Percentiles rank a stretch among this genome's conserved stretches.
Evolutionary conservation across 1,139 yeast species (phyloP).

Genomic region (Arxiozyma bovina): DNA sequence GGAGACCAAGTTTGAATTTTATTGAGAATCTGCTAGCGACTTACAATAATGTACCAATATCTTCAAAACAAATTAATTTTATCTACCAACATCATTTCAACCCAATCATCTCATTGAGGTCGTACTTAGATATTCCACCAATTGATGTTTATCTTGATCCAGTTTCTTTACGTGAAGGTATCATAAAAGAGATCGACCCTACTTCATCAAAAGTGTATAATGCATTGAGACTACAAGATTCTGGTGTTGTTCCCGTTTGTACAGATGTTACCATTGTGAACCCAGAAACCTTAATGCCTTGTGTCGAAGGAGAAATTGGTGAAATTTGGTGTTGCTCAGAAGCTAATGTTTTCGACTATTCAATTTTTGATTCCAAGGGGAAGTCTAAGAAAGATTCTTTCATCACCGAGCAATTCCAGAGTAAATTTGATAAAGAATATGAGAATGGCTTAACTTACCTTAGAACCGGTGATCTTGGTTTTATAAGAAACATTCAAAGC

Average conservation of each 20-base stretch:
- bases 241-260: slow-evolving; percentile 93
- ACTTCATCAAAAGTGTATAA: slow-evolving; percentile 52
- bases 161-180: slow-evolving; percentile 79
- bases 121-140: slow-evolving; percentile 84
- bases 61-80: slow-evolving; percentile 63
- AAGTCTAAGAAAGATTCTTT: slow-evolving; percentile 31
- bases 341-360: slow-evolving; percentile 61
- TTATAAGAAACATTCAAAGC: slow-evolving; percentile 62
- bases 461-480: slow-evolving; percentile 92
- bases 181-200: slow-evolving; percentile 70
- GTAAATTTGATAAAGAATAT: slow-evolving; percentile 41
- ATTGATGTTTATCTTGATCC: slow-evolving; percentile 84
- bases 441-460: slow-evolving; percentile 63
- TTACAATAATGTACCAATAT: slow-evolving; percentile 57
- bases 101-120: slow-evolving; percentile 69
- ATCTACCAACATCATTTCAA: slow-evolving; percentile 74
- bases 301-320: slow-evolving; percentile 91
- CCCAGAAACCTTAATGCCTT: slow-evolving; percentile 74
- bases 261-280: slow-evolving; percentile 91
- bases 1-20: slow-evolving; percentile 60
- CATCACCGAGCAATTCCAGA: slow-evolving; percentile 44
- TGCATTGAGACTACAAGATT: slow-evolving; percentile 67
- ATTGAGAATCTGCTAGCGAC: slow-evolving; percentile 53
- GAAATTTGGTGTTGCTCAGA: slow-evolving; percentile 96
- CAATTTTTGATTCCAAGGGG: slow-evolving; percentile 30